Evolutionary conservation across 2,329 filamentous ascomycete species (phyloP).

Genomic region (Colletotrichum viniferum): DNA sequence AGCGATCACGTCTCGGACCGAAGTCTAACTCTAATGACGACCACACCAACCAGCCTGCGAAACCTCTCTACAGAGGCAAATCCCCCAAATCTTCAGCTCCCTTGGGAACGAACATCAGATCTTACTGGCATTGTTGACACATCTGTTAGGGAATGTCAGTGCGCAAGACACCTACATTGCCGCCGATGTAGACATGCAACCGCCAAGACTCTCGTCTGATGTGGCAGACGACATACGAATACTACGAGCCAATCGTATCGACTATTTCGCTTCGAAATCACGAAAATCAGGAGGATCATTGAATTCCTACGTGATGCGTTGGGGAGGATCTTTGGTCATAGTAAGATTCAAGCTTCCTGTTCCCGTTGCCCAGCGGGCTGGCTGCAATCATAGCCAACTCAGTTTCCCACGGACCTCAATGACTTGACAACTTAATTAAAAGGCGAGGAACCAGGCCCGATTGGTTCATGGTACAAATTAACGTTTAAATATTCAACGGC

Average conservation of each 20-base stretch:
- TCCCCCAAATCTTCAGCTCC: background rate
- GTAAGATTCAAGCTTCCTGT: background rate
- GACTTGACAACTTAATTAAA: background rate
- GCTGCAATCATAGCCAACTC: background rate
- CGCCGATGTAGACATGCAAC: background rate
- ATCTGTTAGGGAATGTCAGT: background rate
- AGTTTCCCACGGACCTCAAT: background rate
- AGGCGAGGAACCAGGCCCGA: background rate
- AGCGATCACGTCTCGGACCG: constrained; percentile 3
- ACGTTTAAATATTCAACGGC: background rate
- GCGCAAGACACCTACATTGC: background rate
- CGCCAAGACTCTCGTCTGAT: background rate
- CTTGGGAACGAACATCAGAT: background rate
- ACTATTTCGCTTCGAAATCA: background rate
- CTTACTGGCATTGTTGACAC: background rate
- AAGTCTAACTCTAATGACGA: background rate
- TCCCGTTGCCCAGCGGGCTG: background rate
- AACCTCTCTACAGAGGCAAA: background rate
- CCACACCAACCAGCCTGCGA: background rate
- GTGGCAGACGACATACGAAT: background rate
- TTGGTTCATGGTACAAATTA: background rate
- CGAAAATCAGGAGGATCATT: background rate
- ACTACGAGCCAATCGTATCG: background rate
- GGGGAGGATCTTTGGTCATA: background rate
- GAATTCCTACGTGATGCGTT: background rate